A percentile compares a stretch with the other conserved stretches of the same genome.
phyloP scores from a whole-genome alignment of 1,284 basidiomycete genomes.

The Rhodotorula glutinis region DNA sequence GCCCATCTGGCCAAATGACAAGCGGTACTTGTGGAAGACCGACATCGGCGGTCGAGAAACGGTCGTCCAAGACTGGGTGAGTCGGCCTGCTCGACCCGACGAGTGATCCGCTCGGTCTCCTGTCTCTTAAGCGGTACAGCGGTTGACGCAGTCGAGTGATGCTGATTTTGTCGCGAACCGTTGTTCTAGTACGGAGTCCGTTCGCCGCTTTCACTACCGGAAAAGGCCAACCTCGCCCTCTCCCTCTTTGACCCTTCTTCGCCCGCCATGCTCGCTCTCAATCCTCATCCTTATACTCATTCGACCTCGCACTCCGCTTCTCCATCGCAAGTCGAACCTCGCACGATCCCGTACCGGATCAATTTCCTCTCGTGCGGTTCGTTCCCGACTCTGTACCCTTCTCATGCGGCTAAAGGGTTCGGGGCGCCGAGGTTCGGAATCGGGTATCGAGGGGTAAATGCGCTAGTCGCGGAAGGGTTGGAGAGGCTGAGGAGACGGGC shows the following conservation, averaged over 20 bases:
- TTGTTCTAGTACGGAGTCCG: constrained; percentile 16
- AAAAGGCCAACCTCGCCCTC: constrained; percentile 25
- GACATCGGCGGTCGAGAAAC: constrained; percentile 12
- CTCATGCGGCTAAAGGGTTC: constrained; percentile 16
- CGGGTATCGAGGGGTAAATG: constrained; percentile 23
- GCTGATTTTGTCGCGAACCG: background rate
- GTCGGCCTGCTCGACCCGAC: background rate
- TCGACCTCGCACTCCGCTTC: too few species aligned
- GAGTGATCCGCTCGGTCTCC: background rate
- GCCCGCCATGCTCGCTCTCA: background rate
- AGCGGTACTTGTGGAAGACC: background rate
- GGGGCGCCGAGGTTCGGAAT: background rate
- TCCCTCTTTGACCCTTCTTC: constrained; percentile 15
- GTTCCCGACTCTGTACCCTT: constrained; percentile 17
- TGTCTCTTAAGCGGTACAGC: too few species aligned
- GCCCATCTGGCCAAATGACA: constrained; percentile 20
- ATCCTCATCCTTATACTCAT: too few species aligned
- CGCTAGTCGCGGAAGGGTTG: constrained; percentile 11
- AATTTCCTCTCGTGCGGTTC: constrained; percentile 21
- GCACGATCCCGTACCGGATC: constrained; percentile 7
- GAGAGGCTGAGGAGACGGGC: background rate
- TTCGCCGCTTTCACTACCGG: constrained; percentile 11
- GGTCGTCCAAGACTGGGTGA: constrained; percentile 32
- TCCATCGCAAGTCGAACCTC: background rate
- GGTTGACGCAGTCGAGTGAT: background rate